phyloP scores from a whole-genome alignment of 2,329 filamentous ascomycete species.

The Hortaea sp. region DNA sequence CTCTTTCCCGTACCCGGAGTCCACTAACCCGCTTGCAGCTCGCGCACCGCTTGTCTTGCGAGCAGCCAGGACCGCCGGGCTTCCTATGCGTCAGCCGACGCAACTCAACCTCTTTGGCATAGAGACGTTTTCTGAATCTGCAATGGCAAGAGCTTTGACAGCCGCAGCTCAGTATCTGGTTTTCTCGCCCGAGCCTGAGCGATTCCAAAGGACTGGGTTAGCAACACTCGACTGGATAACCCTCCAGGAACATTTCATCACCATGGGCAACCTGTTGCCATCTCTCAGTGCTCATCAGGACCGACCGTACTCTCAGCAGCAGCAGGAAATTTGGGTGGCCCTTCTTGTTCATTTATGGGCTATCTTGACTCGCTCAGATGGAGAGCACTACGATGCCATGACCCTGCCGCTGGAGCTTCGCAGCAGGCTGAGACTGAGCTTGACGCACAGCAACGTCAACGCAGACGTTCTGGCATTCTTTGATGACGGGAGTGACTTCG shows the following conservation, averaged over 20 bases:
- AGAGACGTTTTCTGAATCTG: background rate
- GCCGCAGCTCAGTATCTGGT: background rate
- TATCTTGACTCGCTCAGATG: background rate
- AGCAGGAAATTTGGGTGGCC: background rate
- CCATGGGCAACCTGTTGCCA: conserved; percentile 1
- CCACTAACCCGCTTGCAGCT: background rate
- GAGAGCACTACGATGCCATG: background rate
- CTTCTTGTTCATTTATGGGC: background rate
- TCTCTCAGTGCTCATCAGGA: background rate
- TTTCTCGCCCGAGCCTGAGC: background rate
- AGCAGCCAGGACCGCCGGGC: background rate
- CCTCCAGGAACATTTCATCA: background rate
- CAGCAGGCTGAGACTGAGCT: background rate
- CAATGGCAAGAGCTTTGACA: background rate
- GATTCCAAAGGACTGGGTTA: background rate
- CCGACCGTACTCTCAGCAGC: background rate
- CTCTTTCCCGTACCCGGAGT: background rate
- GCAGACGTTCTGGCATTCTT: background rate
- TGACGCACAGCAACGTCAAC: background rate
- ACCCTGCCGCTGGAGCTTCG: background rate
- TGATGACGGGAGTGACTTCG: background rate
- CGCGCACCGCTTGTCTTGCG: background rate
- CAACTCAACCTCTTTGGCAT: background rate
- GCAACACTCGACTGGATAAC: background rate
- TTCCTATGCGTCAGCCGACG: background rate